Percentiles rank a stretch among this genome's conserved stretches.
These are phyloP conservation scores for Rutstroemia sp. DNA, from an alignment of 2,329 filamentous ascomycete species.

Conservation along the genomic window DNA sequence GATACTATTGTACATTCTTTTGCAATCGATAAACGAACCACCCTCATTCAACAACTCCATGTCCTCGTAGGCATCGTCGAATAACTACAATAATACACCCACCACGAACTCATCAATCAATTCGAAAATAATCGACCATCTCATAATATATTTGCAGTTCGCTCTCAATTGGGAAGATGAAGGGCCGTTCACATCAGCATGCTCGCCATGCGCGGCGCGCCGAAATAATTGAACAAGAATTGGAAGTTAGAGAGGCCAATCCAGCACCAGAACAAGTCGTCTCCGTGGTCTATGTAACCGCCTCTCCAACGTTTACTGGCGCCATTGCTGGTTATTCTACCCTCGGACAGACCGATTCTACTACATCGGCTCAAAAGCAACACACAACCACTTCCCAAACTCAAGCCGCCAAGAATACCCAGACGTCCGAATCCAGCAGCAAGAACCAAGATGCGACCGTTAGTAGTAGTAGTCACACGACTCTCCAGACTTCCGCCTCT, in stretches of 20 bases:
- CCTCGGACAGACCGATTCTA: conserved; percentile 13
- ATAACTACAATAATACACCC: neutral
- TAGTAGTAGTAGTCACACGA: neutral
- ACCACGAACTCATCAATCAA: neutral
- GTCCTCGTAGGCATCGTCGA: neutral
- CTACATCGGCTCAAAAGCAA: conserved; percentile 6
- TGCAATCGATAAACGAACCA: neutral
- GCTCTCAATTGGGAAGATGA: conserved; percentile 13
- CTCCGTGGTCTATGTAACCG: conserved; percentile 44
- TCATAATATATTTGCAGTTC: neutral
- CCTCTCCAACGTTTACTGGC: conserved; percentile 43
- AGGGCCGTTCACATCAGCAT: conserved; percentile 21
- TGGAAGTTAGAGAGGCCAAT: conserved; percentile 4
- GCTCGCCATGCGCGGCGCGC: conserved; percentile 16
- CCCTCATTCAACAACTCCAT: neutral
- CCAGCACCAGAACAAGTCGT: conserved; percentile 28
- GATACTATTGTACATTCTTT: neutral
- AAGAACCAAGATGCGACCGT: neutral
- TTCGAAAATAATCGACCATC: neutral
- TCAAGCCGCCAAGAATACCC: neutral
- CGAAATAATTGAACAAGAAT: conserved; percentile 11
- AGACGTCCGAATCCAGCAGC: neutral
- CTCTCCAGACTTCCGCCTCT: conserved; percentile 1
- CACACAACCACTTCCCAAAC: neutral
- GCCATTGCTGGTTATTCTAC: conserved; percentile 42